Evolutionary conservation across 2,329 filamentous ascomycete species (phyloP).

Genomic region (Nectriaceae sp.): DNA sequence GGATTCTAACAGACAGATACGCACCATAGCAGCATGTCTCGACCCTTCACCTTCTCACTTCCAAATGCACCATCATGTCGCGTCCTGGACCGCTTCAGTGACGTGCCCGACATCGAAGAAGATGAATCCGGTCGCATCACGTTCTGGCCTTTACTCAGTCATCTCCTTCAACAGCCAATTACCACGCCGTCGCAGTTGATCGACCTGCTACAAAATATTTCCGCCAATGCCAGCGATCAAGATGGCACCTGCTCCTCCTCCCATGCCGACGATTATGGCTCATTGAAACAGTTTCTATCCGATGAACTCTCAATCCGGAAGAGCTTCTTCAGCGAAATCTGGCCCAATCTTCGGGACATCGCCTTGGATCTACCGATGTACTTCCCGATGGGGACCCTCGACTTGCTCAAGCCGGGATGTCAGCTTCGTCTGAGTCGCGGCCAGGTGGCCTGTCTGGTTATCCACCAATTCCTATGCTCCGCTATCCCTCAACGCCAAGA

Average conservation of each 20-base stretch:
- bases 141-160: slow-evolving; percentile 29
- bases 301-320: not conserved
- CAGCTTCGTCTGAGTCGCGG: slow-evolving; percentile 22
- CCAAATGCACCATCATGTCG: slow-evolving; percentile 19
- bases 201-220: slow-evolving; percentile 32
- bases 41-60: slow-evolving; percentile 17
- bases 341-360: slow-evolving; percentile 26
- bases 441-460: slow-evolving; percentile 32
- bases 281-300: slow-evolving; percentile 11
- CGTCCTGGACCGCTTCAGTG: slow-evolving; percentile 34
- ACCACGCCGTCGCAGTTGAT: slow-evolving; percentile 16
- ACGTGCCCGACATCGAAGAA: slow-evolving; percentile 25
- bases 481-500: slow-evolving; percentile 21
- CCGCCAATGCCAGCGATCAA: slow-evolving; percentile 15
- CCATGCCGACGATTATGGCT: slow-evolving; percentile 22
- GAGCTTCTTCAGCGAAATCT: slow-evolving; percentile 15
- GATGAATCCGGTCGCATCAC: slow-evolving; percentile 23
- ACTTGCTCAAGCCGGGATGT: slow-evolving; percentile 13
- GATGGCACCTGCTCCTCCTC: slow-evolving; percentile 4
- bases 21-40: not conserved
- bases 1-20: no score
- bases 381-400: slow-evolving; percentile 21
- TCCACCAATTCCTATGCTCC: slow-evolving; percentile 35
- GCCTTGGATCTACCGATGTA: slow-evolving; percentile 20
- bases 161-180: slow-evolving; percentile 19